These are phyloP conservation scores for Aristolochia contorta DNA, from an alignment of 164 flowering plant genomes.

Conservation along the genomic window DNA sequence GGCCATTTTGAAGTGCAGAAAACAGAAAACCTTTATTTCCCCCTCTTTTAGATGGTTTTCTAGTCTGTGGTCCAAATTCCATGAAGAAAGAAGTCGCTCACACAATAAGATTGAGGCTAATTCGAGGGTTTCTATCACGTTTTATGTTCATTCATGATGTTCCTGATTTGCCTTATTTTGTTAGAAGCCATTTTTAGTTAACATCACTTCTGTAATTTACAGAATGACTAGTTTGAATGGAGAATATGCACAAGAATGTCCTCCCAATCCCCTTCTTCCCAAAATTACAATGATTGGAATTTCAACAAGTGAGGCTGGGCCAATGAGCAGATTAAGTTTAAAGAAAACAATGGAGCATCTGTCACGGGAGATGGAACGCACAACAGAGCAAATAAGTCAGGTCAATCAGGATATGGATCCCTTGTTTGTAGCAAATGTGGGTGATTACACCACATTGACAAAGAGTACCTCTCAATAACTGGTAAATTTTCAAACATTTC, in stretches of 20 bases:
- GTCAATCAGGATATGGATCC: conserved; percentile 68
- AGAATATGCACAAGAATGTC: conserved; percentile 16
- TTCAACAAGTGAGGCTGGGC: conserved; percentile 62
- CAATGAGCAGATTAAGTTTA: conserved; percentile 57
- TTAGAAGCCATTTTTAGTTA: not conserved
- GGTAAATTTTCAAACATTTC: not conserved
- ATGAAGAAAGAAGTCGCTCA: conserved; percentile 12
- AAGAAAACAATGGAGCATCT: conserved; percentile 83
- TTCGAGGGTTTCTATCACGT: conserved; percentile 17
- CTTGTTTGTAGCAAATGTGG: conserved; percentile 87
- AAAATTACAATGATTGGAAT: conserved; percentile 94
- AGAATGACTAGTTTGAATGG: conserved; percentile 14
- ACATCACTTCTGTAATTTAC: not conserved
- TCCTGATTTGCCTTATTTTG: not conserved
- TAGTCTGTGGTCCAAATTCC: conserved; percentile 30
- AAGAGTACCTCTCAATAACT: conserved; percentile 37
- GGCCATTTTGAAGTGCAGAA: conserved; percentile 14
- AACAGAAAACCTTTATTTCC: conserved; percentile 11
- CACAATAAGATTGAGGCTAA: conserved; percentile 15
- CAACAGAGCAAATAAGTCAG: conserved; percentile 24
- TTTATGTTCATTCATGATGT: not conserved
- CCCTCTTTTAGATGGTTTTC: conserved; percentile 56
- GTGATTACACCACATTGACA: conserved; percentile 49
- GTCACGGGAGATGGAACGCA: conserved; percentile 57
- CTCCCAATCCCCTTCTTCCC: conserved; percentile 60